Evolutionary conservation across 768 basidiomycete genomes (phyloP).

Genomic region (Tephrocybe sp.): DNA sequence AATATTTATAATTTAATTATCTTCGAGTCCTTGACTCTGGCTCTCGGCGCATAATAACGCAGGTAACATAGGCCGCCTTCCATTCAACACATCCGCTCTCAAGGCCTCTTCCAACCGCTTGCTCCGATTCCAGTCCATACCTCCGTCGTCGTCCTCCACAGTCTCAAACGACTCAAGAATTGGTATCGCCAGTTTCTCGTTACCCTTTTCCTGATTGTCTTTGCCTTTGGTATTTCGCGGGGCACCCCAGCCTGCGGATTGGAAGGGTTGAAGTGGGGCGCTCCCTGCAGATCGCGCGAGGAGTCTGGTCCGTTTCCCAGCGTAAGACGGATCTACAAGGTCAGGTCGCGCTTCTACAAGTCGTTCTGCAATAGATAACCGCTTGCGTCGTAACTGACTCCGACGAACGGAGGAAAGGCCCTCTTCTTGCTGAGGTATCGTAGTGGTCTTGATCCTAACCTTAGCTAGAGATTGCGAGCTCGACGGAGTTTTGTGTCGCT

Average conservation of each 20-base stretch:
- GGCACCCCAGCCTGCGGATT: neutral
- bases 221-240: neutral
- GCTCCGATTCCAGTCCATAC: conserved; percentile 38
- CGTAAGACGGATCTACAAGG: conserved; percentile 33
- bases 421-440: neutral
- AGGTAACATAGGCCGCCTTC: conserved; percentile 30
- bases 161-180: conserved; percentile 26
- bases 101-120: conserved; percentile 29
- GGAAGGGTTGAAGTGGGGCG: neutral
- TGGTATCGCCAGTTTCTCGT: no score
- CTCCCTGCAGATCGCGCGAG: conserved; percentile 13
- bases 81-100: conserved; percentile 26
- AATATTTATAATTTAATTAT: neutral
- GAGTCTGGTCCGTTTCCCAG: conserved; percentile 23
- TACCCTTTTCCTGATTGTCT: no score
- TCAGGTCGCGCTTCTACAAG: conserved; percentile 45
- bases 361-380: conserved; percentile 36
- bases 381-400: conserved; percentile 17
- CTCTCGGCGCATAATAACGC: conserved; percentile 31
- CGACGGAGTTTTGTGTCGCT: neutral
- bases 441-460: neutral
- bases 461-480: neutral
- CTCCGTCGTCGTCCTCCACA: conserved; percentile 28
- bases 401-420: conserved; percentile 4
- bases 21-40: conserved; percentile 11